A percentile compares a stretch with the other conserved stretches of the same genome.
phyloP scores from a whole-genome alignment of 768 basidiomycete species.

The Kondoa subrosea region DNA sequence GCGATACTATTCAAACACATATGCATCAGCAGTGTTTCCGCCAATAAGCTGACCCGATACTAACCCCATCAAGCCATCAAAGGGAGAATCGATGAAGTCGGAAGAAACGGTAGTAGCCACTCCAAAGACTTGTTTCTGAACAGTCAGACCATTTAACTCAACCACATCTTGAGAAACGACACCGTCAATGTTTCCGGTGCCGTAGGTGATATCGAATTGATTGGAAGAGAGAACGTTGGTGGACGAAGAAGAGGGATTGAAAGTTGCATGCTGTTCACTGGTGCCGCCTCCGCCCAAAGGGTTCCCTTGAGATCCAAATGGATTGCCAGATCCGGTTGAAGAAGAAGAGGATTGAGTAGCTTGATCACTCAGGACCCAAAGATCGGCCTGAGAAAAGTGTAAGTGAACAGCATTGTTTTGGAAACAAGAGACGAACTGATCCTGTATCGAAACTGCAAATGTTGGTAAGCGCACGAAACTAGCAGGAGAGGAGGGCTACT shows the following conservation, averaged over 20 bases:
- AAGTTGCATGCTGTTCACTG: neutral
- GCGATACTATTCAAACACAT: slow-evolving; percentile 18
- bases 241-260: neutral
- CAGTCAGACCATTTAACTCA: slow-evolving; percentile 37
- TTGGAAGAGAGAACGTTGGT: neutral
- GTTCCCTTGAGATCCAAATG: too few species aligned
- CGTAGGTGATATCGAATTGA: slow-evolving; percentile 11
- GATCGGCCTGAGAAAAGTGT: neutral
- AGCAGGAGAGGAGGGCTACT: neutral
- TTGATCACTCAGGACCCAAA: neutral
- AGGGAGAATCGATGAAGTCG: slow-evolving; percentile 11
- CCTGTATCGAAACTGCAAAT: neutral
- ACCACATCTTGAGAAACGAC: slow-evolving; percentile 10
- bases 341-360: too few species aligned
- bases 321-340: too few species aligned
- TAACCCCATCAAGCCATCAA: slow-evolving; percentile 26
- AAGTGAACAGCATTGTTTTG: neutral
- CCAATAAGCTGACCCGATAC: too few species aligned
- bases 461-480: neutral
- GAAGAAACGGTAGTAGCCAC: slow-evolving; percentile 29
- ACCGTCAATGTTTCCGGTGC: slow-evolving; percentile 15
- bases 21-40: too few species aligned
- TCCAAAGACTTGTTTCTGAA: slow-evolving; percentile 37
- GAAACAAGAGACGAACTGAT: neutral
- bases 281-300: neutral